Percentiles rank a stretch among this genome's conserved stretches.
These are phyloP conservation scores for Podospora anserina DNA, from an alignment of 495 filamentous ascomycete genomes.

Conservation along the genomic window DNA sequence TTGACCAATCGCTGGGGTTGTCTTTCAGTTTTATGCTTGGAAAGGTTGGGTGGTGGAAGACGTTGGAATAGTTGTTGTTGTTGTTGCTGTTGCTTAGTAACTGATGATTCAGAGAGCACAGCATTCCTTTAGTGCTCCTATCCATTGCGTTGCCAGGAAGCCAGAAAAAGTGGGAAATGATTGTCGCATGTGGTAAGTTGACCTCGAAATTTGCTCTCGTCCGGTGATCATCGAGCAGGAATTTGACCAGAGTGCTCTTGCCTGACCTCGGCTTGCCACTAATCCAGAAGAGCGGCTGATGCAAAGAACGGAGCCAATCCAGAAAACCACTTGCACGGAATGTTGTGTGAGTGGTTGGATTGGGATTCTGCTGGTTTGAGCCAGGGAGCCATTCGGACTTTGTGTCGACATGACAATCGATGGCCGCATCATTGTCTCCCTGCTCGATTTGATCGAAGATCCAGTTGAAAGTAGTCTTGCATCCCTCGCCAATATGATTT, in stretches of 20 bases:
- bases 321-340: neutral
- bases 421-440: neutral
- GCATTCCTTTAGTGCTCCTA: neutral
- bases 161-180: neutral
- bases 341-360: neutral
- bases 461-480: neutral
- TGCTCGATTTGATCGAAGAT: neutral
- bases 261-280: neutral
- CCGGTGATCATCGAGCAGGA: neutral
- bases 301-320: neutral
- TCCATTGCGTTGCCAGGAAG: neutral
- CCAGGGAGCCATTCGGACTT: too few relatives aligned
- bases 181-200: neutral
- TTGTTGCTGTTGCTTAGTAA: neutral
- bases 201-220: neutral
- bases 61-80: neutral
- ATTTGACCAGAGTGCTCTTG: neutral
- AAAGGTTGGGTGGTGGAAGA: neutral
- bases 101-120: neutral
- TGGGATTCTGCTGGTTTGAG: neutral
- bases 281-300: neutral
- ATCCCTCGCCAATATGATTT: neutral
- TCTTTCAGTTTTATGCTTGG: neutral
- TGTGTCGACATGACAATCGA: neutral
- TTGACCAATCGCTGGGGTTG: neutral